Base-by-base conservation (phyloP, 2,329 filamentous ascomycete species). In the Ceratocystis lukuohia region DNA sequence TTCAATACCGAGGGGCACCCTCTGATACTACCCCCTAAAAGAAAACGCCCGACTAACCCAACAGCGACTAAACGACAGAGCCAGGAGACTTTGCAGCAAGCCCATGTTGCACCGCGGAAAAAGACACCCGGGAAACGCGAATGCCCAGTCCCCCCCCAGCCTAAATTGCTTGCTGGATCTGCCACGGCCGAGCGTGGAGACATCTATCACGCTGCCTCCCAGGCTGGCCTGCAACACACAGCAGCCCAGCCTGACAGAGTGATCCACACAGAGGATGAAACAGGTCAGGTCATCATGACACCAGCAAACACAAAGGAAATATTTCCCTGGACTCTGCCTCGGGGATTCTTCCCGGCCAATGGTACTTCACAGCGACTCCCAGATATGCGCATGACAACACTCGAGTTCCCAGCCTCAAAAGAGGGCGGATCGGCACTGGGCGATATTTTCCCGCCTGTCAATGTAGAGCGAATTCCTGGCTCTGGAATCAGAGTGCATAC, bases 1-100 rank as follows among this genome's bases (percentile, higher is more conserved):
- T 97, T 99, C 74, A 94, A 89, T 0, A 99, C 94, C 0, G 94
- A 99, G 76, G 94, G 93, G 0, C 94, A 99, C 75, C 94, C 94
- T 2, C 79, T 99, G 57, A 81, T 97, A 53, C 88, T 99, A 64
- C 92, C 92, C 1, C 70, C 65, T 48, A 72, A 70, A 64, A 68
- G 50, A 53, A 64, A 37, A 45, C 53, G 56, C 66, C 41, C 20
- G 8, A 12, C 59, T 17, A 20, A 41, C 5, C 63, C 66, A 17
- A 65, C 66, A 17, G 46, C 33, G 1, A 66, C 20, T 1, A 22
- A 44, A 30, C 25, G 25, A 17, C n/a, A 22, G 12, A 57, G 53
- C 53, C 65, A 10, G 8, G 22, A 57, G 12, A 17, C 44, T 20
- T 33, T 37, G 22, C 63, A 66, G 56, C 56, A 68, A 67, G 50